A percentile compares a stretch with the other conserved stretches of the same genome.
Evolutionary conservation across 495 filamentous ascomycete species (phyloP).

Genomic region (Beverwykella pulmonaria): DNA sequence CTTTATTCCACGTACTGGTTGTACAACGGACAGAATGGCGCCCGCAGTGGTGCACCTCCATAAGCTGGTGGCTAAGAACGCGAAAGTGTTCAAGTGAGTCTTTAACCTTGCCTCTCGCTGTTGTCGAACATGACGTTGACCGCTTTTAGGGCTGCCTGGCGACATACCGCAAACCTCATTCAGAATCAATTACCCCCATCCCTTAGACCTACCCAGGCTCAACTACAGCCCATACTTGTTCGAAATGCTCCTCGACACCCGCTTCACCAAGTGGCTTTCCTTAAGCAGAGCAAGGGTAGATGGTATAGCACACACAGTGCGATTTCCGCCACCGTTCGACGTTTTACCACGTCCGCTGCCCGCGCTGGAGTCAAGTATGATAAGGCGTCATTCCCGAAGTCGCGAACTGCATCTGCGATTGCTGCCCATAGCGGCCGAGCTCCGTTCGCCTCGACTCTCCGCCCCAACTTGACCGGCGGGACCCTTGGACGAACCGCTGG

Average conservation of each 20-base stretch:
- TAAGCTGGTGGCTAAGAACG: conserved; percentile 44
- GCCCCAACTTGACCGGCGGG: conserved; percentile 90
- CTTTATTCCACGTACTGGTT: not conserved
- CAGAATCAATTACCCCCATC: conserved; percentile 52
- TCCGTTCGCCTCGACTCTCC: conserved; percentile 87
- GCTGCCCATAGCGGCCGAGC: conserved; percentile 68
- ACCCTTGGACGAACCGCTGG: conserved; percentile 81
- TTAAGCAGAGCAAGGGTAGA: conserved; percentile 66
- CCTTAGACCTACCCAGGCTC: conserved; percentile 53
- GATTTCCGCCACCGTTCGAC: conserved; percentile 58
- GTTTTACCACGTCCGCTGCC: conserved; percentile 61
- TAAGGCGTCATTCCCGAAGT: conserved; percentile 65
- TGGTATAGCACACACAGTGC: conserved; percentile 72
- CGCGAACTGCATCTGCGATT: conserved; percentile 67
- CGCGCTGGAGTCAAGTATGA: conserved; percentile 58
- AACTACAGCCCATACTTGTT: conserved; percentile 58
- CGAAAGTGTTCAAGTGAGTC: conserved; percentile 44
- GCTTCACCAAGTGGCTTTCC: conserved; percentile 68
- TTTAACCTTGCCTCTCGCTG: not conserved
- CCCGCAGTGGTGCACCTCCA: conserved; percentile 40
- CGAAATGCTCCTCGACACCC: conserved; percentile 65
- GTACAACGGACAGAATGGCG: conserved; percentile 34
- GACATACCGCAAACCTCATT: conserved; percentile 36
- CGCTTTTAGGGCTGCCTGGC: conserved; percentile 39
- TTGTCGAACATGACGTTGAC: not conserved